Conservation (phyloP, 805 yeast species). For the Kuraishia floccosa region DNA sequence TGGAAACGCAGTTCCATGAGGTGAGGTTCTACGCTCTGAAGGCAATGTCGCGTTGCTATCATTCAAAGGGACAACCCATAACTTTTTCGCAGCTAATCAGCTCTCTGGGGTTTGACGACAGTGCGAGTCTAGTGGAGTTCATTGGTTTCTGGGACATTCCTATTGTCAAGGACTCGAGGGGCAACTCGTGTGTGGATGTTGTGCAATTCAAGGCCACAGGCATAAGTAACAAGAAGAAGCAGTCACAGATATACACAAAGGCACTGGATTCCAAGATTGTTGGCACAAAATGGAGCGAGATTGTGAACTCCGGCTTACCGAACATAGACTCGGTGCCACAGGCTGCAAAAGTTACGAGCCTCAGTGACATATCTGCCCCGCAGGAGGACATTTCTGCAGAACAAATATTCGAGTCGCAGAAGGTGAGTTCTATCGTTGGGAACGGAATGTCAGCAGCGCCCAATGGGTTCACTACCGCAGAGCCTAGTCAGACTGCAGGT, state of each 20-base stretch:
- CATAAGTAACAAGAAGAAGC: conserved; percentile 10
- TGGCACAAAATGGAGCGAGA: conserved; percentile 14
- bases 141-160: not conserved
- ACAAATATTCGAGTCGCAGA: too few species aligned
- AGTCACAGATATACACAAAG: conserved; percentile 33
- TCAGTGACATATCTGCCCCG: too few species aligned
- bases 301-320: conserved; percentile 26
- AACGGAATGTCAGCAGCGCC: too few species aligned
- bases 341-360: not conserved
- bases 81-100: not conserved
- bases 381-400: too few species aligned
- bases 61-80: conserved; percentile 56
- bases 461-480: too few species aligned
- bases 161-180: not conserved
- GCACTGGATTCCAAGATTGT: conserved; percentile 27
- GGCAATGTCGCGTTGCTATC: conserved; percentile 53
- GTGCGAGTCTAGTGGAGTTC: not conserved
- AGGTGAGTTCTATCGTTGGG: too few species aligned
- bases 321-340: not conserved
- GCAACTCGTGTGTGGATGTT: not conserved
- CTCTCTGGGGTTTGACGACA: conserved; percentile 1
- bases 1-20: conserved; percentile 75
- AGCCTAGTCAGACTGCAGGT: too few species aligned
- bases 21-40: conserved; percentile 64
- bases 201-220: not conserved